Percentiles rank a stretch among this genome's conserved stretches.
Evolutionary conservation across 257 asterid genomes (phyloP).

Genomic region (Solanum etuberosum): DNA sequence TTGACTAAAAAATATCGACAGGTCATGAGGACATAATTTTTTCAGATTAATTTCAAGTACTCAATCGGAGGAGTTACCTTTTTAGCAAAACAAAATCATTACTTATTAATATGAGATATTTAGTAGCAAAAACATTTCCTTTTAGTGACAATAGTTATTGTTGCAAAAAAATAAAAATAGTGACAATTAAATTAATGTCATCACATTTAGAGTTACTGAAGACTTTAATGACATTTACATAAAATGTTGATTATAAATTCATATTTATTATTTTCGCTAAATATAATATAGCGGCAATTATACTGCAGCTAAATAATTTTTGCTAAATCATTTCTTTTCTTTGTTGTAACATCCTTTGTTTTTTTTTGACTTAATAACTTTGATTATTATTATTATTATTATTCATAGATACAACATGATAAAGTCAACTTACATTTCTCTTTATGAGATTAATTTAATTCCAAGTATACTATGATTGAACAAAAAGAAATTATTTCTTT

Average conservation of each 20-base stretch:
- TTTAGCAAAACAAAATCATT: too few relatives aligned
- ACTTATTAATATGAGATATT: neutral
- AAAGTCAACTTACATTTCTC: neutral
- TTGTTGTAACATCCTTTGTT: neutral
- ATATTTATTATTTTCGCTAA: neutral
- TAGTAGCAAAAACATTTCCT: neutral
- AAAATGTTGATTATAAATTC: too few relatives aligned
- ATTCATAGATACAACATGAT: neutral
- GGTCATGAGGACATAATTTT: neutral
- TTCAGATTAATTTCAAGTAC: neutral
- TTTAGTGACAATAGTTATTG: too few relatives aligned
- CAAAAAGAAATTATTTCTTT: neutral
- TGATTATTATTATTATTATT: too few relatives aligned
- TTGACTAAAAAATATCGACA: neutral
- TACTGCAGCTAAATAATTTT: neutral
- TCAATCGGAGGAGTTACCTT: neutral
- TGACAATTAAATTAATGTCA: neutral
- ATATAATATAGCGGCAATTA: neutral
- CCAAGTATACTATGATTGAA: neutral
- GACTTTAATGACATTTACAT: neutral
- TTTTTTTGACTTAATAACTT: neutral
- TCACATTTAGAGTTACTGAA: neutral
- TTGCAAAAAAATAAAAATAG: neutral
- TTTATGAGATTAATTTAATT: neutral
- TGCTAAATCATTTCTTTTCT: neutral